Evolutionary conservation across 1,284 basidiomycete genomes (phyloP).

Genomic region (Tausonia pullulans): DNA sequence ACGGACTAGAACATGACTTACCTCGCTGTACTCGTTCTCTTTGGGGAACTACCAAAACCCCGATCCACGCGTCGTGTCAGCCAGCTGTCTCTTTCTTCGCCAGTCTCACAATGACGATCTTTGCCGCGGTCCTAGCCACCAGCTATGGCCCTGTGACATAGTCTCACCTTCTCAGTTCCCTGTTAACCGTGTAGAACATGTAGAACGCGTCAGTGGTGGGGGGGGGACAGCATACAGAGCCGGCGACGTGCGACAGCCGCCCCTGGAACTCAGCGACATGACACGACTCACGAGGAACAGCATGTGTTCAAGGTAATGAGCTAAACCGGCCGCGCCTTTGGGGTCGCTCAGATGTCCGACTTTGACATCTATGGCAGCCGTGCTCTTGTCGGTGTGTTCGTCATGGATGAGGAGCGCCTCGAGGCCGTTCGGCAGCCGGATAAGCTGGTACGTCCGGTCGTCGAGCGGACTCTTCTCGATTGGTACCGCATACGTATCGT

Average conservation of each 20-base stretch:
- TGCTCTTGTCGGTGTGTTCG: conserved; percentile 80
- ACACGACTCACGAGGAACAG: conserved; percentile 68
- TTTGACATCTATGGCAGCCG: conserved; percentile 87
- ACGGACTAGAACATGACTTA: conserved; percentile 22
- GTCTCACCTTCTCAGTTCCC: conserved; percentile 37
- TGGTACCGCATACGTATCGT: not conserved
- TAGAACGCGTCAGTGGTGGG: no score
- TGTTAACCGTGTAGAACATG: not conserved
- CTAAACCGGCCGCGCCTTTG: conserved; percentile 45
- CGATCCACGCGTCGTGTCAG: no score
- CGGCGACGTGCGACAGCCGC: not conserved
- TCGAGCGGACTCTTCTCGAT: conserved; percentile 14
- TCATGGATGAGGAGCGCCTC: conserved; percentile 81
- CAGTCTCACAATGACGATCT: no score
- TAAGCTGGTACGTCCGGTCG: conserved; percentile 12
- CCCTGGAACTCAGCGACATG: not conserved
- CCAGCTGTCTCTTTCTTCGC: no score
- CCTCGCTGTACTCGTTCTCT: conserved; percentile 87
- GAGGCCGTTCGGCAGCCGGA: conserved; percentile 43
- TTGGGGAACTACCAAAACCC: conserved; percentile 52
- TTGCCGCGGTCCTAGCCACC: no score
- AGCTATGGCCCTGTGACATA: no score
- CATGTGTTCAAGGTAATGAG: conserved; percentile 91
- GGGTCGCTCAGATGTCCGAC: conserved; percentile 93
- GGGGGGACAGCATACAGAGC: no score